Evolutionary conservation across 2,329 filamentous ascomycete species (phyloP).

Genomic region (Aureobasidium sp.): DNA sequence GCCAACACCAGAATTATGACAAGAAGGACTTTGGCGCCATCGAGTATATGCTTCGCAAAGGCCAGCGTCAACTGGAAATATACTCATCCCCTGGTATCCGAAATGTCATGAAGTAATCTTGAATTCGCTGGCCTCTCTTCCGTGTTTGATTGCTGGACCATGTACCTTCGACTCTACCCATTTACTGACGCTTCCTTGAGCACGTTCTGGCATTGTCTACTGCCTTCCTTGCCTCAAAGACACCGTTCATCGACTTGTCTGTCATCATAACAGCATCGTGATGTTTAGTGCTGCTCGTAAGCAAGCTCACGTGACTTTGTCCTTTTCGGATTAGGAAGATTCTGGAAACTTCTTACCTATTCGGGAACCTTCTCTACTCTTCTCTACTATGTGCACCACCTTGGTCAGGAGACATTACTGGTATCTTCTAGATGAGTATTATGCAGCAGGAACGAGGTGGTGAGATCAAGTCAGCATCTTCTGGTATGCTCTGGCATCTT

Average conservation of each 20-base stretch:
- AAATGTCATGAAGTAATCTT: slow-evolving; percentile 48
- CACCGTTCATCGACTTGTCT: not conserved
- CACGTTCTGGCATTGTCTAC: not conserved
- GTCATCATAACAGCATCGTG: not conserved
- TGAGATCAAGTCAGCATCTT: not conserved
- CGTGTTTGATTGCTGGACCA: not conserved
- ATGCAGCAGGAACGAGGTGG: not conserved
- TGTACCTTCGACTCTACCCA: not conserved
- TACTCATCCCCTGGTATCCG: slow-evolving; percentile 76
- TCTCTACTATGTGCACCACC: slow-evolving; percentile 19
- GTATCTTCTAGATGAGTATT: slow-evolving; percentile 6
- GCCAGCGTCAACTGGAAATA: slow-evolving; percentile 70
- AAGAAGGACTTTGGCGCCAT: slow-evolving; percentile 83
- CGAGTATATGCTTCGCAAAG: slow-evolving; percentile 77
- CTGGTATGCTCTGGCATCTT: slow-evolving; percentile 4
- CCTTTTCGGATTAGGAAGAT: not conserved
- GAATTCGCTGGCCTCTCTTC: not conserved
- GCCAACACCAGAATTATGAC: slow-evolving; percentile 57
- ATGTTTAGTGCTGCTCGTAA: not conserved
- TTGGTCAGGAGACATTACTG: slow-evolving; percentile 6
- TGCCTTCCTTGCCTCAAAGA: not conserved
- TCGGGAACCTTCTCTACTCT: slow-evolving; percentile 30
- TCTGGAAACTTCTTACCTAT: slow-evolving; percentile 21
- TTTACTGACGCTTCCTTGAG: not conserved
- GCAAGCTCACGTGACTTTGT: not conserved